phyloP scores from a whole-genome alignment of 2,329 filamentous ascomycete species.

The Leptographium procerum region DNA sequence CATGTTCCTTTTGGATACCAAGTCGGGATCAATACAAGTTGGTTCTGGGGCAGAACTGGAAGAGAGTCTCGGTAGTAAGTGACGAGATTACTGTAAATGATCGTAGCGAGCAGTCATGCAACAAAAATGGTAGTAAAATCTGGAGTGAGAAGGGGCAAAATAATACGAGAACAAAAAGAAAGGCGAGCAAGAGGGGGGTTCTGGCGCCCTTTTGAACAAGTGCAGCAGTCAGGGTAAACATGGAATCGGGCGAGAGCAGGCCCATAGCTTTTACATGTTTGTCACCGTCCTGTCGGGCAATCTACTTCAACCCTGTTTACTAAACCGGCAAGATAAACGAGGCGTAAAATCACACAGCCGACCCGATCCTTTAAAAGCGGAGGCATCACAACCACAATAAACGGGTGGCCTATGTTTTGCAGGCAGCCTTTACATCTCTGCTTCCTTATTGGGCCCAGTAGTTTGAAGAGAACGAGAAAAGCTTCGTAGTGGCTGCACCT shows the following conservation, averaged over 20 bases:
- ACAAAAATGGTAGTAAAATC: background rate
- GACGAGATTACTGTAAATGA: background rate
- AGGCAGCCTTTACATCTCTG: no score
- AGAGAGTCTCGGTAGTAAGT: background rate
- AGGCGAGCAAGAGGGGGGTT: background rate
- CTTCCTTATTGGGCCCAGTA: no score
- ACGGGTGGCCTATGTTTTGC: no score
- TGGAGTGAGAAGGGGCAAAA: background rate
- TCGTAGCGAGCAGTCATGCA: background rate
- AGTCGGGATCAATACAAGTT: background rate
- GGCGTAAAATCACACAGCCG: background rate
- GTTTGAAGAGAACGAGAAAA: background rate
- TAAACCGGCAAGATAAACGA: background rate
- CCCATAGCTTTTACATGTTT: background rate
- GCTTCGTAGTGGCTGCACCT: background rate
- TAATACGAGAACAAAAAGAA: background rate
- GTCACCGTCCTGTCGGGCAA: background rate
- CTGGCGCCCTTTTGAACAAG: background rate
- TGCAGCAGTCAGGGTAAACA: background rate
- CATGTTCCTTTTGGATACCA: background rate
- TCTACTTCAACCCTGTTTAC: background rate
- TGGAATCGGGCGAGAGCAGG: background rate
- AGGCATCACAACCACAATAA: no score
- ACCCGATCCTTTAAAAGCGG: background rate
- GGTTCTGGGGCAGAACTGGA: background rate